A percentile compares a stretch with the other conserved stretches of the same genome.
phyloP scores from a whole-genome alignment of 805 yeast genomes.

The Schwanniomyces polymorphus region DNA sequence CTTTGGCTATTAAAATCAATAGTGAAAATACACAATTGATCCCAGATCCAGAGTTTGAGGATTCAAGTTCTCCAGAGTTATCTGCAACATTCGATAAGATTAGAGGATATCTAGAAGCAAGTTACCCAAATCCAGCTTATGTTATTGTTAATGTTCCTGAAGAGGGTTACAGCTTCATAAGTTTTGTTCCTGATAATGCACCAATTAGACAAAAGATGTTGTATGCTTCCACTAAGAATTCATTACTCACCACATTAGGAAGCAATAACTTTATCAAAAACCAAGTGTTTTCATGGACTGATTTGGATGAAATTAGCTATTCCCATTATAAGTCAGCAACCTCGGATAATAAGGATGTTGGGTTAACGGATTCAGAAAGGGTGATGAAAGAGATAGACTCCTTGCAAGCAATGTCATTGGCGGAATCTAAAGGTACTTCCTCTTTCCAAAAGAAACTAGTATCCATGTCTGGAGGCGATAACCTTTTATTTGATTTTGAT shows the following conservation, averaged over 20 bases:
- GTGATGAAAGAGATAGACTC: conserved; percentile 44
- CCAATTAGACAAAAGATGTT: conserved; percentile 86
- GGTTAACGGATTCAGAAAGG: conserved; percentile 61
- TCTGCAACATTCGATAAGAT: conserved; percentile 18
- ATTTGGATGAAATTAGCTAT: conserved; percentile 52
- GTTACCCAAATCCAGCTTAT: conserved; percentile 38
- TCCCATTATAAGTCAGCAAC: conserved; percentile 39
- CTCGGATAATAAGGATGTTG: conserved; percentile 30
- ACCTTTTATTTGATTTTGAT: conserved; percentile 25
- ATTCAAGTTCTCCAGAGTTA: conserved; percentile 10
- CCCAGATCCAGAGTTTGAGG: conserved; percentile 22
- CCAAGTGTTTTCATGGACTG: conserved; percentile 50
- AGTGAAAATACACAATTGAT: conserved; percentile 33
- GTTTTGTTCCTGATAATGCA: conserved; percentile 85
- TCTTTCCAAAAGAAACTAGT: conserved; percentile 32
- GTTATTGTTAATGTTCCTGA: conserved; percentile 20
- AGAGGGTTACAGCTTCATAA: conserved; percentile 53
- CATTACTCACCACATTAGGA: conserved; percentile 75
- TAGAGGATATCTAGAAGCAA: conserved; percentile 17
- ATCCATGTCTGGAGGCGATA: conserved; percentile 25
- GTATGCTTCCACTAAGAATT: conserved; percentile 86
- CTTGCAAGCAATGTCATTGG: conserved; percentile 28
- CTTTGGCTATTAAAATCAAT: conserved; percentile 32
- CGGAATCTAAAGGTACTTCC: conserved; percentile 11
- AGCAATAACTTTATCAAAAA: conserved; percentile 48